Percentiles rank a stretch among this genome's conserved stretches.
These are phyloP conservation scores for Sclerotinia subarctica DNA, from an alignment of 2,329 filamentous ascomycete genomes.

Conservation along the genomic window DNA sequence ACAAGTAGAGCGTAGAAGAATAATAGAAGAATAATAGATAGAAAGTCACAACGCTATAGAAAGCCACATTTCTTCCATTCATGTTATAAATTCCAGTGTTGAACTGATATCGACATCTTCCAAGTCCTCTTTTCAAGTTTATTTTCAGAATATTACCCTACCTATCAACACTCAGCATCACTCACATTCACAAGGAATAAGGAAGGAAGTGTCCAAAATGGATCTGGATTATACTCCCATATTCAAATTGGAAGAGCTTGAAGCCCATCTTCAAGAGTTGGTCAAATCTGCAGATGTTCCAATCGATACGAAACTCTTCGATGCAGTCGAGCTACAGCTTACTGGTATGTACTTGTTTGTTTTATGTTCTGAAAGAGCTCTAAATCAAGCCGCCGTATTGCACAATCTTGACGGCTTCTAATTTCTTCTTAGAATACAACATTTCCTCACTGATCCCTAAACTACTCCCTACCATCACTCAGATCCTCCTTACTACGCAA, in stretches of 20 bases:
- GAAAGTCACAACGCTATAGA: neutral
- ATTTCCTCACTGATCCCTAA: slow-evolving; percentile 50
- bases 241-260: slow-evolving; percentile 50
- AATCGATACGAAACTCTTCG: slow-evolving; percentile 52
- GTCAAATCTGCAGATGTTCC: slow-evolving; percentile 43
- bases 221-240: slow-evolving; percentile 17
- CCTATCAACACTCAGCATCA: neutral
- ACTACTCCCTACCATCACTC: slow-evolving; percentile 53
- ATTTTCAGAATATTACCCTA: neutral
- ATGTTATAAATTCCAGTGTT: neutral
- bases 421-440: slow-evolving; percentile 46
- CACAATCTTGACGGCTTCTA: slow-evolving; percentile 15
- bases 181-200: neutral
- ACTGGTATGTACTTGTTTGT: slow-evolving; percentile 43
- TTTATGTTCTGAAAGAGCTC: neutral
- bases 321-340: slow-evolving; percentile 57
- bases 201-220: neutral
- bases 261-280: slow-evolving; percentile 53
- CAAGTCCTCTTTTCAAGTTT: neutral
- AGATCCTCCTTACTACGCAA: slow-evolving; percentile 50
- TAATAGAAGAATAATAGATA: no score
- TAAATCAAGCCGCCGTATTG: neutral
- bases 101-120: neutral
- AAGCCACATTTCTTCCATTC: neutral
- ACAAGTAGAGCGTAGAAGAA: no score